Conservation (phyloP, 257 asterid genomes). For the Osmanthus fragrans region DNA sequence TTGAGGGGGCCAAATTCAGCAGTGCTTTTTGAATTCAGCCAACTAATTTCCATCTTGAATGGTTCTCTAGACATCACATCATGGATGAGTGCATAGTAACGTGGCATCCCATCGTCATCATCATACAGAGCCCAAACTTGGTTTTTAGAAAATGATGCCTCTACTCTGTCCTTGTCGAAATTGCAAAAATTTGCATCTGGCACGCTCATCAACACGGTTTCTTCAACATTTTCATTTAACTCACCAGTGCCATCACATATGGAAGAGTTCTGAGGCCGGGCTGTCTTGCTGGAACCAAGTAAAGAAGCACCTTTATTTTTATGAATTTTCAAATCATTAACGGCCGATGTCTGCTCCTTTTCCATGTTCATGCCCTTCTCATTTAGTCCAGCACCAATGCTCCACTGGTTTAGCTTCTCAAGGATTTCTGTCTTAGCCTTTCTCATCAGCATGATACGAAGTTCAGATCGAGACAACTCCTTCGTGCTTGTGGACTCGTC, state of each 20-base stretch:
- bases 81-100: conserved; percentile 54
- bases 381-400: conserved; percentile 22
- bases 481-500: conserved; percentile 15
- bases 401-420: conserved; percentile 39
- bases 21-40: conserved; percentile 55
- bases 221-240: conserved; percentile 27
- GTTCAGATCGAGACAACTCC: conserved; percentile 34
- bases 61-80: conserved; percentile 44
- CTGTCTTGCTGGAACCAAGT: conserved; percentile 9
- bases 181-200: conserved; percentile 69
- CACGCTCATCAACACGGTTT: conserved; percentile 42
- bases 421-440: conserved; percentile 49
- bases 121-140: conserved; percentile 83
- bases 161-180: conserved; percentile 58
- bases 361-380: conserved; percentile 21
- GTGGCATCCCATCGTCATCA: conserved; percentile 75
- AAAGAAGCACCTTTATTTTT: conserved; percentile 5
- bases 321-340: conserved; percentile 18
- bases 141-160: conserved; percentile 44
- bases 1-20: conserved; percentile 39
- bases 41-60: conserved; percentile 50
- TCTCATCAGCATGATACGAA: conserved; percentile 34
- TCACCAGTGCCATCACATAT: conserved; percentile 23
- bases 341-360: conserved; percentile 15
- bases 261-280: conserved; percentile 26